Evolutionary conservation across 345 rosid species (phyloP).

Genomic region (Syzygium oleosum): DNA sequence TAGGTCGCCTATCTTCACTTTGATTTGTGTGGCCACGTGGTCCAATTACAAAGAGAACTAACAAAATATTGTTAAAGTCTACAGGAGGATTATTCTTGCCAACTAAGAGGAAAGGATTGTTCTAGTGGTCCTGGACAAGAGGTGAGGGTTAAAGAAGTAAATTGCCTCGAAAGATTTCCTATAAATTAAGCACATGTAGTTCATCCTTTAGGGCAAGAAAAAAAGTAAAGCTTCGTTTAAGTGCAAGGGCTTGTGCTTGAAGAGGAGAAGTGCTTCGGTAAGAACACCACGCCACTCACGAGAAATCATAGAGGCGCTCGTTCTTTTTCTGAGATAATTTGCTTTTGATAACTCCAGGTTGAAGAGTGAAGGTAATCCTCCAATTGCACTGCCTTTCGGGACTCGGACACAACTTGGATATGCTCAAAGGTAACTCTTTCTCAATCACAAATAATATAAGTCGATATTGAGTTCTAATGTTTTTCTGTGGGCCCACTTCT

Average conservation of each 20-base stretch:
- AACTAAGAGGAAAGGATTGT: too few species aligned
- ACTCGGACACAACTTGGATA: background rate
- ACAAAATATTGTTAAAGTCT: too few species aligned
- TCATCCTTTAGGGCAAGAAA: background rate
- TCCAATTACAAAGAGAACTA: too few species aligned
- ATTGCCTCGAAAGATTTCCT: background rate
- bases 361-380: background rate
- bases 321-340: background rate
- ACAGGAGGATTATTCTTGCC: too few species aligned
- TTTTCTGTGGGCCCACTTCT: background rate
- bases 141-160: background rate
- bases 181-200: background rate
- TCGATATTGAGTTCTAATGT: accelerated
- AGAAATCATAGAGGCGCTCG: background rate
- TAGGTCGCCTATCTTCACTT: background rate
- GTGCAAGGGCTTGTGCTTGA: background rate
- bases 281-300: background rate
- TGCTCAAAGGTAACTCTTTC: background rate
- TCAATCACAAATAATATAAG: too few species aligned
- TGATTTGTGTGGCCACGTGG: too few species aligned
- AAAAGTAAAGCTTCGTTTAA: background rate
- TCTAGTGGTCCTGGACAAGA: background rate
- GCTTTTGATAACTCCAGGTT: background rate
- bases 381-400: background rate
- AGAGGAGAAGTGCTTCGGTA: background rate